phyloP scores from a whole-genome alignment of 345 rosid species.

The Combretum micranthum region DNA sequence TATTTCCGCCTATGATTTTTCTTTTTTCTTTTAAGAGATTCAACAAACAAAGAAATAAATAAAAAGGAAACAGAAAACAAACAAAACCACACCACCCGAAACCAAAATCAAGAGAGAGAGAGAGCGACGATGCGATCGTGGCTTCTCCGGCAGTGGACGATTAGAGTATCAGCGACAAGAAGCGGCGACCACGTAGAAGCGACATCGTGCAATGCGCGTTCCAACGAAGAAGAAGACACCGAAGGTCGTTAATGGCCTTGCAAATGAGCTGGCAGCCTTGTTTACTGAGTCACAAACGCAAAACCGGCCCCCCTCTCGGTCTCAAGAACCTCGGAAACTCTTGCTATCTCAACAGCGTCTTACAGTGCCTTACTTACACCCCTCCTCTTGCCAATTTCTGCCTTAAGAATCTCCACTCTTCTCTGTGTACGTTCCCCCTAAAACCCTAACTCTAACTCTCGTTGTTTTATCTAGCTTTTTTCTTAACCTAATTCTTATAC shows the following conservation, averaged over 20 bases:
- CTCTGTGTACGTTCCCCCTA: constrained; percentile 40
- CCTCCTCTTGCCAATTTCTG: constrained; percentile 99
- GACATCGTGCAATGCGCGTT: constrained; percentile 18
- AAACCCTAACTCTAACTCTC: not conserved
- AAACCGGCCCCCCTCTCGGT: constrained; percentile 83
- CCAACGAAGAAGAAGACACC: constrained; percentile 7
- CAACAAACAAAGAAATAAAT: not conserved
- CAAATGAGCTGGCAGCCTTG: constrained; percentile 98
- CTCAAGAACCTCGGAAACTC: constrained; percentile 91
- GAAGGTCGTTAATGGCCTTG: constrained; percentile 26
- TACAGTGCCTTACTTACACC: constrained; percentile 84
- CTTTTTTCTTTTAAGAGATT: constrained; percentile 1
- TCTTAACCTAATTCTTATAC: not conserved
- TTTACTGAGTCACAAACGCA: constrained; percentile 67
- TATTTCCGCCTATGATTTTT: not conserved
- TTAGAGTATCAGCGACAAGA: not conserved
- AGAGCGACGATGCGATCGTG: constrained; percentile 11
- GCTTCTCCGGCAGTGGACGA: constrained; percentile 5
- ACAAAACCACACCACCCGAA: not conserved
- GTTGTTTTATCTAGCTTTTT: not conserved
- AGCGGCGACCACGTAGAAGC: not conserved
- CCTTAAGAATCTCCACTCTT: constrained; percentile 70
- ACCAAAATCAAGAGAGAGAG: constrained; percentile 1
- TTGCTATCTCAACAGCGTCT: constrained; percentile 92
- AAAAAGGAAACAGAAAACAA: not conserved